Evolutionary conservation across 345 rosid genomes (phyloP).

Genomic region (Pistacia integerrima): DNA sequence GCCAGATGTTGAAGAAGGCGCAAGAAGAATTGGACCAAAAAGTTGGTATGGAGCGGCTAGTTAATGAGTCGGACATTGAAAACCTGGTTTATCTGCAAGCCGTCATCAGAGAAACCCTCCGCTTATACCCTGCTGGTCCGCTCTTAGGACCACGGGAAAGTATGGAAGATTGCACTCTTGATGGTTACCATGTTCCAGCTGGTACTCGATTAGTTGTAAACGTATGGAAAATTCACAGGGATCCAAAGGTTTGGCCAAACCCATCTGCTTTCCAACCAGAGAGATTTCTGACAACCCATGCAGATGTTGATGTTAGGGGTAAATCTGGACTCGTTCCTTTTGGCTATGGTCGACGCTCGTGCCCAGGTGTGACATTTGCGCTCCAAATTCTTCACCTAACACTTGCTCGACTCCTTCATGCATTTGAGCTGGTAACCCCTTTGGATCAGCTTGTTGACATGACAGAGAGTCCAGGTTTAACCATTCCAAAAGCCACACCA

Average conservation of each 20-base stretch:
- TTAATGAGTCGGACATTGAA: conserved; percentile 52
- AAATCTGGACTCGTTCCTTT: conserved; percentile 51
- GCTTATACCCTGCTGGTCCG: conserved; percentile 62
- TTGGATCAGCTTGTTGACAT: conserved; percentile 31
- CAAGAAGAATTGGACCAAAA: conserved; percentile 52
- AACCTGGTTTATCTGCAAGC: conserved; percentile 58
- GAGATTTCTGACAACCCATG: conserved; percentile 46
- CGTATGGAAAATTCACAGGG: conserved; percentile 56
- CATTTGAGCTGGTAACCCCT: conserved; percentile 35
- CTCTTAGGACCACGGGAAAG: conserved; percentile 55
- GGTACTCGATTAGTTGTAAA: conserved; percentile 58
- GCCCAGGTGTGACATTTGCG: conserved; percentile 49
- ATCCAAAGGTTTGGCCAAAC: conserved; percentile 36
- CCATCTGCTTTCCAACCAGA: conserved; percentile 51
- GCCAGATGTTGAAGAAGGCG: conserved; percentile 37
- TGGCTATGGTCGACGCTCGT: conserved; percentile 55
- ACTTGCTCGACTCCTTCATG: conserved; percentile 47
- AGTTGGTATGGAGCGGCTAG: conserved; percentile 47
- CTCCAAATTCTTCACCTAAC: conserved; percentile 39
- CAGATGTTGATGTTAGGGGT: conserved; percentile 41
- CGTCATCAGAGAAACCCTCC: conserved; percentile 57
- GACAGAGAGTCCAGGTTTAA: conserved; percentile 45
- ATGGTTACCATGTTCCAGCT: conserved; percentile 39
- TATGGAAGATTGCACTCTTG: conserved; percentile 47
- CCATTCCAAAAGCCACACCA: conserved; percentile 49